Conservation (phyloP, 139 green algal genomes). For the Tetradesmus lagerheimii region DNA sequence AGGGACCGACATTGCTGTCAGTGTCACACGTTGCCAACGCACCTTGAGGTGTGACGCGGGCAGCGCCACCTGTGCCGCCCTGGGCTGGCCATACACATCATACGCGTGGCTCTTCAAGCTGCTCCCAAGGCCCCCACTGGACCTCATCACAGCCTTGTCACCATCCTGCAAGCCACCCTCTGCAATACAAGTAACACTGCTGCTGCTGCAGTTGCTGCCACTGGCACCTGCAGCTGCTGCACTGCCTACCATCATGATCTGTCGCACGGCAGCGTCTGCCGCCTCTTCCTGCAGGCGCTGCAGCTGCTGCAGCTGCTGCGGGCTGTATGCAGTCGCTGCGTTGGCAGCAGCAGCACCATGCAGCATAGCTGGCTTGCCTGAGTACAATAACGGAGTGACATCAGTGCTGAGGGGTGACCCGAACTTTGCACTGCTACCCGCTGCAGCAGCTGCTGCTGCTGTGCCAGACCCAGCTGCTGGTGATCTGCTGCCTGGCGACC, state of each 20-base stretch:
- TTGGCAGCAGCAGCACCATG: not conserved
- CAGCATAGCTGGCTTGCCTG: slow-evolving; percentile 9
- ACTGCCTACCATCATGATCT: not conserved
- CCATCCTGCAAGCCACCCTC: not conserved
- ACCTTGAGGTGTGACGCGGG: slow-evolving; percentile 45
- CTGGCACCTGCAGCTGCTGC: not conserved
- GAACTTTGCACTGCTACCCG: not conserved
- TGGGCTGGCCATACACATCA: slow-evolving; percentile 71
- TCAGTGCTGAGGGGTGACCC: not conserved
- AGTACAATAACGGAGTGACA: slow-evolving; percentile 24
- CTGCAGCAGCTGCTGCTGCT: not conserved
- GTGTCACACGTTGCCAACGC: too few species aligned
- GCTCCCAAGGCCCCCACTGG: not conserved
- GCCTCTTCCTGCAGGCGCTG: not conserved
- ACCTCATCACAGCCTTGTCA: not conserved
- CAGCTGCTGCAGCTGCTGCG: slow-evolving; percentile 15
- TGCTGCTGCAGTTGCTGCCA: slow-evolving; percentile 1
- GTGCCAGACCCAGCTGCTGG: not conserved
- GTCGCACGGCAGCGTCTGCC: not conserved
- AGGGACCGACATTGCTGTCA: too few species aligned
- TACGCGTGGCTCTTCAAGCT: slow-evolving; percentile 44
- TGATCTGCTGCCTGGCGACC: not conserved
- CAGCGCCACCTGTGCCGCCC: slow-evolving; percentile 47
- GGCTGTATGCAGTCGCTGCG: slow-evolving; percentile 12
- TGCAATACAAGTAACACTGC: not conserved